Evolutionary conservation across 495 filamentous ascomycete species (phyloP).

Genomic region (Trichoderma gamsii): DNA sequence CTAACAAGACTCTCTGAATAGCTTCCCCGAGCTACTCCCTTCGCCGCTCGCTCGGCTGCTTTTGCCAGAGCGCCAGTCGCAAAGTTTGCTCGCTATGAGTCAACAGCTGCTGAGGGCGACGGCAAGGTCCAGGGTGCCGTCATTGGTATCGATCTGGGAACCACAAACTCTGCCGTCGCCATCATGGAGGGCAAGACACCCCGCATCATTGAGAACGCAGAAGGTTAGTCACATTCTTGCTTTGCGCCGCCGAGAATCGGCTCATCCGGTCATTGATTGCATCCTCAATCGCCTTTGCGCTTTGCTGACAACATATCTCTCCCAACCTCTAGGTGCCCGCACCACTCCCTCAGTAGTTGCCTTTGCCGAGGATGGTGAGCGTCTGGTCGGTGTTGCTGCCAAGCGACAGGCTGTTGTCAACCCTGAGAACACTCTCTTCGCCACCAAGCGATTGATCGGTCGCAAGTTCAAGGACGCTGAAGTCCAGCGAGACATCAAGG

Average conservation of each 20-base stretch:
- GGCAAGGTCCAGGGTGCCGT: slow-evolving; percentile 88
- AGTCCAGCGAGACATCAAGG: slow-evolving; percentile 95
- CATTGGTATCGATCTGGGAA: slow-evolving; percentile 98
- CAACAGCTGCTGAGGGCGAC: slow-evolving; percentile 48
- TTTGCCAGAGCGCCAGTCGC: slow-evolving; percentile 43
- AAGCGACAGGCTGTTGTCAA: slow-evolving; percentile 99
- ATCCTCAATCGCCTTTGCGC: not conserved
- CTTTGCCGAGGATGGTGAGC: slow-evolving; percentile 94
- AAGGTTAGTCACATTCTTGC: slow-evolving; percentile 54
- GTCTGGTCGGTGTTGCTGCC: slow-evolving; percentile 93
- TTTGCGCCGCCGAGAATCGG: not conserved
- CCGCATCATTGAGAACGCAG: slow-evolving; percentile 95
- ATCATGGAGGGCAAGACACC: slow-evolving; percentile 95
- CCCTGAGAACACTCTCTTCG: slow-evolving; percentile 98
- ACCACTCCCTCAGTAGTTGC: slow-evolving; percentile 97
- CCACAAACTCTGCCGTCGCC: slow-evolving; percentile 96
- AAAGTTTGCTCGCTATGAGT: slow-evolving; percentile 63
- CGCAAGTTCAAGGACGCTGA: slow-evolving; percentile 95
- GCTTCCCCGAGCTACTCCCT: slow-evolving; percentile 60
- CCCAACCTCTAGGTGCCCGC: slow-evolving; percentile 57
- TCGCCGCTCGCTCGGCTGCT: slow-evolving; percentile 54
- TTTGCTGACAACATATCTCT: slow-evolving; percentile 16
- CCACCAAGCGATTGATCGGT: slow-evolving; percentile 98
- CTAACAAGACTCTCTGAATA: slow-evolving; percentile 34
- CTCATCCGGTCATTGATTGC: too few species aligned